These are phyloP conservation scores for Incumbomyces delicatus DNA, from an alignment of 2,329 filamentous ascomycete genomes.

Conservation along the genomic window DNA sequence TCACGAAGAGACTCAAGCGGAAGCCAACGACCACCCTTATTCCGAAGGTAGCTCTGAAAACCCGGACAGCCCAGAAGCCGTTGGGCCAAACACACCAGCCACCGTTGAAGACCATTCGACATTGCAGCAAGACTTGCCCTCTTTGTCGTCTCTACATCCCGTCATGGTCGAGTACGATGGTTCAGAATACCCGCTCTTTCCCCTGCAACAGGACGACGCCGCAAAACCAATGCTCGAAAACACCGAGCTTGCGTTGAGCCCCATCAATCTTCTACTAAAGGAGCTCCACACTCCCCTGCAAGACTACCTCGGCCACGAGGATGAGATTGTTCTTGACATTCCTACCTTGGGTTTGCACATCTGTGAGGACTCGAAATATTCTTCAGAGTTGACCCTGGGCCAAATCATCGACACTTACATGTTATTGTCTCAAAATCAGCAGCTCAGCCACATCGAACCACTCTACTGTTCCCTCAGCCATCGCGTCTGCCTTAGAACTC, in stretches of 20 bases:
- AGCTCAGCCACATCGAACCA: slow-evolving; percentile 41
- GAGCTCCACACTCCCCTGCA: slow-evolving; percentile 46
- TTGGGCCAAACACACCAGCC: too few species aligned
- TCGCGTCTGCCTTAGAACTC: slow-evolving; percentile 44
- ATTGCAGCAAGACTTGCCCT: too few species aligned
- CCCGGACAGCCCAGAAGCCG: too few species aligned
- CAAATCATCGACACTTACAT: slow-evolving; percentile 52
- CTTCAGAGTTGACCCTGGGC: slow-evolving; percentile 42
- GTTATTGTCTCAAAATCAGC: slow-evolving; percentile 50
- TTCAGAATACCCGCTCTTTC: slow-evolving; percentile 49
- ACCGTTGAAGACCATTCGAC: too few species aligned
- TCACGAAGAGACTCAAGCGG: too few species aligned
- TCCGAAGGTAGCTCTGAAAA: too few species aligned
- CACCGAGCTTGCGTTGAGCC: slow-evolving; percentile 42
- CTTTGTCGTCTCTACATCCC: slow-evolving; percentile 27
- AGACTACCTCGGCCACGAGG: slow-evolving; percentile 45
- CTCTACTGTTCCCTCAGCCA: slow-evolving; percentile 49
- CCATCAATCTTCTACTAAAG: slow-evolving; percentile 46
- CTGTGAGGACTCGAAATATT: slow-evolving; percentile 45
- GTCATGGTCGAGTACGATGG: slow-evolving; percentile 48
- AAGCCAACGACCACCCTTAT: too few species aligned
- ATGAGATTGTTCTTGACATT: slow-evolving; percentile 48
- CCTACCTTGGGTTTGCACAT: slow-evolving; percentile 47
- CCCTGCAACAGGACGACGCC: slow-evolving; percentile 43
- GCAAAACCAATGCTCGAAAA: slow-evolving; percentile 50